Percentiles rank a stretch among this genome's conserved stretches.
Conservation (phyloP, 176 grass and related monocot species). For the Rhynchospora tenuis region DNA sequence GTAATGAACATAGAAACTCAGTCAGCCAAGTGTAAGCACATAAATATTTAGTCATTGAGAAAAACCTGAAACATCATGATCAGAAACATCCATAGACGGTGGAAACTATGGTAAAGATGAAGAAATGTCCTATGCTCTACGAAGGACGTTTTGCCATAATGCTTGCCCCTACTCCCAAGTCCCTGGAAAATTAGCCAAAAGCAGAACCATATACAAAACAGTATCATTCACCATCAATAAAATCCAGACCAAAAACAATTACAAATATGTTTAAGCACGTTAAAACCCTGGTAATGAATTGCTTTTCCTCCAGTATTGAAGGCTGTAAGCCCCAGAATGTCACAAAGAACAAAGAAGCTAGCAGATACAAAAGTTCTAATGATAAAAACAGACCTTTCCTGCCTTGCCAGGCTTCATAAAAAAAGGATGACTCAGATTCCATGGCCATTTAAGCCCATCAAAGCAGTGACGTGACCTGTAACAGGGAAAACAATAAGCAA, state of each 20-base stretch:
- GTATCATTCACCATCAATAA: neutral
- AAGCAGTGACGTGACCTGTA: constrained; percentile 70
- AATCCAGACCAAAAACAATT: neutral
- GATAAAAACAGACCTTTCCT: constrained; percentile 34
- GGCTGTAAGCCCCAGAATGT: neutral
- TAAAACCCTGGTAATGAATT: neutral
- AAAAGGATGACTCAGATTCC: constrained; percentile 55
- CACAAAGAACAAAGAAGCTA: neutral
- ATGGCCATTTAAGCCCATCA: constrained; percentile 62
- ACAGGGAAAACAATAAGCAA: constrained; percentile 21
- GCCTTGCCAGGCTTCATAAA: constrained; percentile 62
- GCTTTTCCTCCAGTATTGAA: neutral
- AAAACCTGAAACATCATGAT: constrained; percentile 95
- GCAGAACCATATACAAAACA: neutral
- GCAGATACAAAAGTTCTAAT: neutral
- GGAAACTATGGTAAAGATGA: constrained; percentile 98
- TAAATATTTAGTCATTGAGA: neutral
- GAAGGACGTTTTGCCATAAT: constrained; percentile 96
- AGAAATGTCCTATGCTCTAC: constrained; percentile 93
- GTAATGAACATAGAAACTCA: neutral
- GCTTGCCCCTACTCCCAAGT: constrained; percentile 41
- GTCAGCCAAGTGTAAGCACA: neutral
- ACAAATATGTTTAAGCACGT: neutral
- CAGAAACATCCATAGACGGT: constrained; percentile 95
- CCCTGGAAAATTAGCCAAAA: constrained; percentile 17